These are phyloP conservation scores for Fusarium globosum DNA, from an alignment of 2,329 filamentous ascomycete species.

Conservation along the genomic window DNA sequence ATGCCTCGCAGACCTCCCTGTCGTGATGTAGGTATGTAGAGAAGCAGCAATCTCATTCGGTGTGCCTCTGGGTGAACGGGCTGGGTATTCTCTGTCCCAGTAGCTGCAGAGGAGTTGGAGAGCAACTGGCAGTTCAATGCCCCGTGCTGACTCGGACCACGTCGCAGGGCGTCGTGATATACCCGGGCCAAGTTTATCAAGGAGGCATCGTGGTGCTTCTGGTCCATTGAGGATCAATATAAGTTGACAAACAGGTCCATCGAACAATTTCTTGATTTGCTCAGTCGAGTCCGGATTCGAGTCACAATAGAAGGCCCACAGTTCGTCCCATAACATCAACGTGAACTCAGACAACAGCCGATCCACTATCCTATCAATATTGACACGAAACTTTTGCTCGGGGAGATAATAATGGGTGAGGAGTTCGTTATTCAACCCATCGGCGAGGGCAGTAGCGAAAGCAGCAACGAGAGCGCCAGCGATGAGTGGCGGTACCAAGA, in stretches of 20 bases:
- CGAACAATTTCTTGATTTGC: conserved; percentile 50
- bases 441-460: conserved; percentile 51
- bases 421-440: conserved; percentile 51
- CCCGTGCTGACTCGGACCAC: conserved; percentile 48
- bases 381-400: conserved; percentile 48
- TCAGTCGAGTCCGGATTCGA: conserved; percentile 44
- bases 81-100: conserved; percentile 51
- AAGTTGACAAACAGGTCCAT: conserved; percentile 53
- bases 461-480: conserved; percentile 50
- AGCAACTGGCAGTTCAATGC: conserved; percentile 50
- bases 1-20: conserved; percentile 44
- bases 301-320: conserved; percentile 49
- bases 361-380: conserved; percentile 52
- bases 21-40: conserved; percentile 46
- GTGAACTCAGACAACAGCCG: conserved; percentile 50
- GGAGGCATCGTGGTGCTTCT: conserved; percentile 49
- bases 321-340: conserved; percentile 50
- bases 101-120: conserved; percentile 52
- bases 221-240: conserved; percentile 52
- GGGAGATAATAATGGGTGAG: conserved; percentile 53
- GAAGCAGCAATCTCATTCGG: conserved; percentile 51
- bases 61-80: conserved; percentile 48
- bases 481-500: conserved; percentile 51
- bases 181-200: conserved; percentile 51
- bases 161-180: conserved; percentile 48